These are phyloP conservation scores for Papiliotrema laurentii DNA, from an alignment of 1,284 basidiomycete species.

Conservation along the genomic window DNA sequence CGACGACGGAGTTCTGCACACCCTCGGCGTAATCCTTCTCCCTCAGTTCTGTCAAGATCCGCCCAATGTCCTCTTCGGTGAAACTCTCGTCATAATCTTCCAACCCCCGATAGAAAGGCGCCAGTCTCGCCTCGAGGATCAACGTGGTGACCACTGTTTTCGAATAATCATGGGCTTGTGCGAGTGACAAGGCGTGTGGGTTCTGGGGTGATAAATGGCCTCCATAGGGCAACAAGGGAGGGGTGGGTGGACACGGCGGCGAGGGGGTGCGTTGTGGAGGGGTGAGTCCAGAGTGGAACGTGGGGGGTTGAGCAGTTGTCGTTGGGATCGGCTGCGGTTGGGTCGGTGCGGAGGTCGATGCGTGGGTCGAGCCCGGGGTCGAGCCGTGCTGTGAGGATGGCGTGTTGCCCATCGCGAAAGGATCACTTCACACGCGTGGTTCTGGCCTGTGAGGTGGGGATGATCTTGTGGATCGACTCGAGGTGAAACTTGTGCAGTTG, in stretches of 20 bases:
- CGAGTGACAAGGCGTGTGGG: conserved; percentile 67
- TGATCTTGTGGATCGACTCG: too few relatives aligned
- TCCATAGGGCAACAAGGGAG: conserved; percentile 49
- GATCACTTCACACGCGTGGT: too few relatives aligned
- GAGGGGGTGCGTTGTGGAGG: conserved; percentile 31
- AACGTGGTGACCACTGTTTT: conserved; percentile 78
- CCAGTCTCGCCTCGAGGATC: conserved; percentile 80
- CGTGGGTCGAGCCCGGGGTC: too few relatives aligned
- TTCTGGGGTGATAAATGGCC: conserved; percentile 83
- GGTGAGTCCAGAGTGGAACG: conserved; percentile 32
- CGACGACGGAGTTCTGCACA: conserved; percentile 32
- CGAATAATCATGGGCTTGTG: conserved; percentile 74
- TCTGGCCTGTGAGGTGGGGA: too few relatives aligned
- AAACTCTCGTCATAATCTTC: conserved; percentile 87
- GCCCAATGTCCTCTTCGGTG: conserved; percentile 74
- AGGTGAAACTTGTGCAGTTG: too few relatives aligned
- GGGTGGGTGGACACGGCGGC: conserved; percentile 62
- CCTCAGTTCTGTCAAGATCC: conserved; percentile 29
- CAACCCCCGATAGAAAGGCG: conserved; percentile 91
- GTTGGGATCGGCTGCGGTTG: conserved; percentile 3
- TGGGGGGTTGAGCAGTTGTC: conserved; percentile 1
- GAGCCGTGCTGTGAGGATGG: too few relatives aligned
- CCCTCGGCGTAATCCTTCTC: conserved; percentile 37
- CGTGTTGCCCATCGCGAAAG: too few relatives aligned
- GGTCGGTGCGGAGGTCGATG: background rate